Evolutionary conservation across 1,284 basidiomycete genomes (phyloP).

Genomic region (Chiua sp.): DNA sequence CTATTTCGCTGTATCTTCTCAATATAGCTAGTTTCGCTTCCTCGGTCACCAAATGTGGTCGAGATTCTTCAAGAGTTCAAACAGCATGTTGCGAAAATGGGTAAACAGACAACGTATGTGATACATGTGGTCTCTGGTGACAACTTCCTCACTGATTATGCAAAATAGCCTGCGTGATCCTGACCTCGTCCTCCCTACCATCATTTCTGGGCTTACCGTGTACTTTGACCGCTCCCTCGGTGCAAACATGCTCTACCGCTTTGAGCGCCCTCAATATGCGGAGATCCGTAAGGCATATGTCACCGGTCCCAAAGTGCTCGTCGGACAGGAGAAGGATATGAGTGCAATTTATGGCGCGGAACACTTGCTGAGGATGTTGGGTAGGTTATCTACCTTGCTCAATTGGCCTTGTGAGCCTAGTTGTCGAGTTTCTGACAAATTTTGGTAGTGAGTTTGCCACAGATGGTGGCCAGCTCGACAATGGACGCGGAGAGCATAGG

Average conservation of each 20-base stretch:
- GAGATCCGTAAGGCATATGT: conserved; percentile 67
- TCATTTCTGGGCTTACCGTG: conserved; percentile 87
- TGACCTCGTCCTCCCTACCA: conserved; percentile 70
- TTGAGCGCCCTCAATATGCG: conserved; percentile 92
- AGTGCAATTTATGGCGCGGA: conserved; percentile 95
- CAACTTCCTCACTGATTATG: too few species aligned
- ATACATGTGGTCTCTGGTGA: too few species aligned
- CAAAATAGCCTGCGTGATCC: conserved; percentile 64
- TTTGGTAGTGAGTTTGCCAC: conserved; percentile 67
- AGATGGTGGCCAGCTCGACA: conserved; percentile 89
- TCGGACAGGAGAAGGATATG: conserved; percentile 78
- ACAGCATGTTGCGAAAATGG: too few species aligned
- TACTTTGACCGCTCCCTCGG: conserved; percentile 96
- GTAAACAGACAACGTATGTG: too few species aligned
- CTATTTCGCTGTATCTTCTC: too few species aligned
- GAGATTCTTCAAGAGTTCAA: too few species aligned
- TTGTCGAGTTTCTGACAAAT: neutral
- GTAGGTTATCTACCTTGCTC: conserved; percentile 51
- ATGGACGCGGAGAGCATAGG: conserved; percentile 89
- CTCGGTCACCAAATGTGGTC: too few species aligned
- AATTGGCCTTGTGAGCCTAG: neutral
- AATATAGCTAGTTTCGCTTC: too few species aligned
- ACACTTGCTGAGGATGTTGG: conserved; percentile 91
- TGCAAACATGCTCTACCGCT: conserved; percentile 91
- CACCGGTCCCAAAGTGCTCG: too few species aligned